Conservation (phyloP, 169 alveolate species). For the Eimeria maxima region DNA sequence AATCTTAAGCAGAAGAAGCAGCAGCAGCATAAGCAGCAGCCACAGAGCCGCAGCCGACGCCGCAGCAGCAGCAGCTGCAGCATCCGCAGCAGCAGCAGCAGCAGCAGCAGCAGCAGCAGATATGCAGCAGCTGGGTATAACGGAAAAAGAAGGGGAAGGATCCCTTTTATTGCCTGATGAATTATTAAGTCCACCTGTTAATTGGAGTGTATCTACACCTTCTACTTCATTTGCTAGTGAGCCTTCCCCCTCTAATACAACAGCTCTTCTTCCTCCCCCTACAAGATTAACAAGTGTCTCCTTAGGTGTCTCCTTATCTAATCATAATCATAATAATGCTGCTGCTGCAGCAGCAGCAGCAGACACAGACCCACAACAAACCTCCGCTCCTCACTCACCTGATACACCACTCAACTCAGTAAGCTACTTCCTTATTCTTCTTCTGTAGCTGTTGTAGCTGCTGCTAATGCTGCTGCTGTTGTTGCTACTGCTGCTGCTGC, state of each 20-base stretch:
- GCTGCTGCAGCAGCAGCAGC: neutral
- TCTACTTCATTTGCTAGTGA: slow-evolving; percentile 15
- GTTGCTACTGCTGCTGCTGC: neutral
- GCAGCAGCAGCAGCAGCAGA: slow-evolving; percentile 21
- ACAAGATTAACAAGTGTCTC: neutral
- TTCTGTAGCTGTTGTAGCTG: neutral
- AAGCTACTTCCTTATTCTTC: no score
- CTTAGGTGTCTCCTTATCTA: neutral
- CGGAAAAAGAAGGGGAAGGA: slow-evolving; percentile 39
- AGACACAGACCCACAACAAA: neutral
- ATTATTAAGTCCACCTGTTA: neutral
- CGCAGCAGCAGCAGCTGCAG: slow-evolving; percentile 11
- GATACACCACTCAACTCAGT: neutral
- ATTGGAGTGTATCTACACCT: slow-evolving; percentile 16
- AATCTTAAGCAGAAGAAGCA: neutral
- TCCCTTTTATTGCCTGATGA: slow-evolving; percentile 11
- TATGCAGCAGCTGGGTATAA: slow-evolving; percentile 29
- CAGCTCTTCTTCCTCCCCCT: neutral
- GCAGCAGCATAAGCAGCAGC: slow-evolving; percentile 40
- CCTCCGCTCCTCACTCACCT: neutral
- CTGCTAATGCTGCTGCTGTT: neutral
- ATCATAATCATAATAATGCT: neutral
- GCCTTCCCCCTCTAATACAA: slow-evolving; percentile 15
- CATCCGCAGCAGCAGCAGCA: slow-evolving; percentile 37
- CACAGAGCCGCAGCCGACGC: neutral